Conservation (phyloP, 1,284 basidiomycete genomes). For the Ustilago tritici region DNA sequence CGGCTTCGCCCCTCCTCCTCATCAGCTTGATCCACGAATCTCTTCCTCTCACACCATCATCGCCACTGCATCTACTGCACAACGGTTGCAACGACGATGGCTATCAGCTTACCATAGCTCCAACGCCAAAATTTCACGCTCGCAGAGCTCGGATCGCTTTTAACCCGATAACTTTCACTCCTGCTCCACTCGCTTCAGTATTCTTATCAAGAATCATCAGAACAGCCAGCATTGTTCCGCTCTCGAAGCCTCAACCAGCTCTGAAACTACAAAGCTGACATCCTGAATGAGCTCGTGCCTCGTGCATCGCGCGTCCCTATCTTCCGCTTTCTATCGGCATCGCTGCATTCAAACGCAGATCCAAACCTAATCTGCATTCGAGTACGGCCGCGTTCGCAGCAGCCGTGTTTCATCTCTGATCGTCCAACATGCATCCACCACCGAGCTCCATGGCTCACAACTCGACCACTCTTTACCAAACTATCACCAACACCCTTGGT, state of each 20-base stretch:
- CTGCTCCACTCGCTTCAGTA: neutral
- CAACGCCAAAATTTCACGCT: constrained; percentile 3
- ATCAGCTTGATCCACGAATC: neutral
- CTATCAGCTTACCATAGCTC: neutral
- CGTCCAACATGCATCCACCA: constrained; percentile 50
- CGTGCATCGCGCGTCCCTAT: neutral
- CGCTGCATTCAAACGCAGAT: neutral
- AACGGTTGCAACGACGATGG: neutral
- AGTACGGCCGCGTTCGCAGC: neutral
- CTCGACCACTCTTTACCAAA: constrained; percentile 50
- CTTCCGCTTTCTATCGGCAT: constrained; percentile 10
- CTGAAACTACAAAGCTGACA: neutral
- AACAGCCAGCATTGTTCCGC: neutral
- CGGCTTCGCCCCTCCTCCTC: neutral
- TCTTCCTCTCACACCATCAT: neutral
- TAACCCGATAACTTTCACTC: neutral
- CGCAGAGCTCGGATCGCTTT: constrained; percentile 5
- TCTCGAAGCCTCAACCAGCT: neutral
- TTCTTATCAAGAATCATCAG: neutral
- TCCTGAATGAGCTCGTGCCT: neutral
- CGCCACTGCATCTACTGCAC: neutral
- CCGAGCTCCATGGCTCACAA: constrained; percentile 51
- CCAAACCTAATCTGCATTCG: constrained; percentile 5
- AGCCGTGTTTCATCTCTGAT: neutral
- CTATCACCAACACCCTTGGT: constrained; percentile 48